Evolutionary conservation across 2,329 filamentous ascomycete genomes (phyloP).

Genomic region (Thelonectria discophora): DNA sequence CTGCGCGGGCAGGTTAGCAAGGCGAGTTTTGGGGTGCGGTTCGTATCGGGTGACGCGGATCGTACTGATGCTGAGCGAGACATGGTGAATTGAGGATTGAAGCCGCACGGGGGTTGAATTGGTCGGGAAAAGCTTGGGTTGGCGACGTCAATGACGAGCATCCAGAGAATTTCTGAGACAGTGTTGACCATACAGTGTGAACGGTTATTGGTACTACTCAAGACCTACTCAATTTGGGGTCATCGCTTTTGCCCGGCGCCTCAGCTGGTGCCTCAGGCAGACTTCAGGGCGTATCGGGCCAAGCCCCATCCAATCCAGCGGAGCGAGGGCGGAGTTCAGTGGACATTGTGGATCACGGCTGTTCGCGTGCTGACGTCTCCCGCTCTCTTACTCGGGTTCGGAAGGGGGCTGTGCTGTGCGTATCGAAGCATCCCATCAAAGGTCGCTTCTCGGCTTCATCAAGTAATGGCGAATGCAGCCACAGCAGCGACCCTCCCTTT

Average conservation of each 20-base stretch:
- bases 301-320: neutral
- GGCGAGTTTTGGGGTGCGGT: neutral
- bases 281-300: too few relatives aligned
- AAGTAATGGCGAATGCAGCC: neutral
- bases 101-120: slow-evolving; percentile 20
- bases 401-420: neutral
- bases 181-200: neutral
- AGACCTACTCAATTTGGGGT: neutral
- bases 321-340: neutral
- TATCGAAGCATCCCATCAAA: neutral
- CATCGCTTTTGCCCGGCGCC: too few relatives aligned
- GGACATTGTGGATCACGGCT: neutral
- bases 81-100: slow-evolving; percentile 41
- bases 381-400: slow-evolving; percentile 1
- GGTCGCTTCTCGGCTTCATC: neutral
- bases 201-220: neutral
- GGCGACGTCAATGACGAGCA: slow-evolving; percentile 38
- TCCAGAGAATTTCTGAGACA: slow-evolving; percentile 39
- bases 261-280: slow-evolving; percentile 19
- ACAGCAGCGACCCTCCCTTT: neutral
- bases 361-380: neutral
- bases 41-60: neutral
- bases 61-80: slow-evolving; percentile 47
- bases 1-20: slow-evolving; percentile 33
- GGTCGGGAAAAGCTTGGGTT: neutral